Evolutionary conservation across 768 basidiomycete genomes (phyloP).

Genomic region (Cubamyces lactineus): DNA sequence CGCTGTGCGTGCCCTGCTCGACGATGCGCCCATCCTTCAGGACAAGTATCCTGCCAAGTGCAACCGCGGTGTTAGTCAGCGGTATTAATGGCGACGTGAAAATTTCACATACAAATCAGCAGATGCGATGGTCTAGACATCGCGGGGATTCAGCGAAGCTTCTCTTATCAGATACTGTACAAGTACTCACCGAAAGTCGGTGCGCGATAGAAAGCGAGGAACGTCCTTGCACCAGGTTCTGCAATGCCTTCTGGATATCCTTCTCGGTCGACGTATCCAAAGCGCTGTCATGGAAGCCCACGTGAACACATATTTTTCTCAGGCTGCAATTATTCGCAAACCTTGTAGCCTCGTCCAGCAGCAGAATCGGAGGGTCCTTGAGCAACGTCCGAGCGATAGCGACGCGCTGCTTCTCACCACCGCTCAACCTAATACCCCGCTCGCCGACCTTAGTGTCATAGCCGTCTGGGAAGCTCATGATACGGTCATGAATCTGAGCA

Average conservation of each 20-base stretch:
- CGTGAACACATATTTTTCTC: constrained; percentile 4
- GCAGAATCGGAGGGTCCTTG: constrained; percentile 81
- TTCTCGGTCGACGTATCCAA: constrained; percentile 91
- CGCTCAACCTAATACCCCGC: constrained; percentile 80
- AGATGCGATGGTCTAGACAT: constrained; percentile 52
- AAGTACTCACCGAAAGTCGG: constrained; percentile 65
- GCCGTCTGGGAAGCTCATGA: constrained; percentile 81
- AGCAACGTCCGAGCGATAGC: constrained; percentile 86
- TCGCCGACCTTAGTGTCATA: constrained; percentile 92
- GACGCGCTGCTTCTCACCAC: constrained; percentile 90
- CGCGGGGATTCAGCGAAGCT: constrained; percentile 4
- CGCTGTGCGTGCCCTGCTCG: constrained; percentile 80
- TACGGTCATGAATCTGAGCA: constrained; percentile 87
- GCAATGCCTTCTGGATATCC: constrained; percentile 87
- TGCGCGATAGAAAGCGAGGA: constrained; percentile 82
- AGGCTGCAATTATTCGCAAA: constrained; percentile 29
- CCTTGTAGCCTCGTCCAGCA: constrained; percentile 82
- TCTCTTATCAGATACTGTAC: constrained; percentile 7
- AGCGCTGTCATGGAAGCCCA: constrained; percentile 49
- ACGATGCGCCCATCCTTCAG: constrained; percentile 88
- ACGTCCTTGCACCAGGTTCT: constrained; percentile 72
- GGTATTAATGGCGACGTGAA: background rate
- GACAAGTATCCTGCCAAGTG: constrained; percentile 72
- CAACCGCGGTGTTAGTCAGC: background rate
- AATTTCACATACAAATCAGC: constrained; percentile 48